phyloP scores from a whole-genome alignment of 2,329 filamentous ascomycete genomes.

The Tolypocladium inflatum region DNA sequence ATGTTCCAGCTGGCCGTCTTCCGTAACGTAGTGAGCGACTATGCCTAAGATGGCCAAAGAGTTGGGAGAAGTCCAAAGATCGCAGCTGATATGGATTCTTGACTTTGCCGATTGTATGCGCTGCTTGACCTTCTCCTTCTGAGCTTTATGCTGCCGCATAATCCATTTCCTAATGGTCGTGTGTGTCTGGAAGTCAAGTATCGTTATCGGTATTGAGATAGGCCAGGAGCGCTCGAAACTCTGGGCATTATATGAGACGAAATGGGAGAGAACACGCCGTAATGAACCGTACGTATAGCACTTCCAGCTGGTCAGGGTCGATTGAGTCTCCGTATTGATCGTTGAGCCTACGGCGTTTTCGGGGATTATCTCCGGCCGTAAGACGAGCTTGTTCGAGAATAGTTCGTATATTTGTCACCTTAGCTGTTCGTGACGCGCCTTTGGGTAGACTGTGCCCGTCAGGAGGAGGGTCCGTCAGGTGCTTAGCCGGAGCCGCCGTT shows the following conservation, averaged over 20 bases:
- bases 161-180: conserved; percentile 1
- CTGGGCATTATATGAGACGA: background rate
- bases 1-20: too few relatives aligned
- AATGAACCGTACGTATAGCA: background rate
- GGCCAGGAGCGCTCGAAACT: background rate
- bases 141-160: background rate
- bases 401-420: conserved; percentile 2
- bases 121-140: conserved; percentile 1
- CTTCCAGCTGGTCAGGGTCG: background rate
- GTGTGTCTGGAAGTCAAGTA: background rate
- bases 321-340: conserved; percentile 4
- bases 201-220: conserved; percentile 1
- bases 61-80: too few relatives aligned
- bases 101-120: background rate
- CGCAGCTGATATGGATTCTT: too few relatives aligned
- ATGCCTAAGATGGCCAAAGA: too few relatives aligned
- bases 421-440: conserved; percentile 1
- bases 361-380: conserved; percentile 4
- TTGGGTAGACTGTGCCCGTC: conserved; percentile 4
- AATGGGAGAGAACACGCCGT: background rate
- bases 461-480: conserved; percentile 6
- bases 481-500: conserved; percentile 5
- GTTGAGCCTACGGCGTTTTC: conserved; percentile 5
- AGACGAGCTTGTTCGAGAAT: conserved; percentile 4
- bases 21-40: too few relatives aligned